Evolutionary conservation across 2,329 filamentous ascomycete species (phyloP), one percentile per base, ranked within the genome.

Genomic region (Exophiala aquamarina): DNA sequence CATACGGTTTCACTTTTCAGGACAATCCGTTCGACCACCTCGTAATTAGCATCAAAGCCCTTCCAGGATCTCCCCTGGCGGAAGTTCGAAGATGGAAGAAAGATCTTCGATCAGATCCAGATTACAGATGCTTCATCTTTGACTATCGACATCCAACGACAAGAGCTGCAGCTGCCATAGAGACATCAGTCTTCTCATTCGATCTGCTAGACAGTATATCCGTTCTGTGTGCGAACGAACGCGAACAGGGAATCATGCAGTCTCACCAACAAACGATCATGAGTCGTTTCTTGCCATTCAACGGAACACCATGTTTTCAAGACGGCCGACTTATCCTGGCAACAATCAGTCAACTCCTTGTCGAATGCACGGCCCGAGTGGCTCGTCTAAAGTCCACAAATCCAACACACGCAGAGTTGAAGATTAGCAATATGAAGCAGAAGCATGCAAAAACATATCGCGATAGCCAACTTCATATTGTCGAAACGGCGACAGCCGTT

Each of bases 1-100:
- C 70, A 43, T 74, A 74, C 47, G 70, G 70, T 9, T 74, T 74
- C 58, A 70, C 69, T 31, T 61, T 71, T n/a, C 48, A 58, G 4
- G 58, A 66, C 17, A 73, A 73, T 44, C 64, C 66, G 14, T 71
- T 67, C 33, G 70, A 74, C 50, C 71, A 72, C 56, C 65, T 69
- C 11, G 65, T 68, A 19, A 62, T 74, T 33, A 66, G 62, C 47
- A 55, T 73, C 26, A 66, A 64, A 9, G 61, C 66, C 39, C 66
- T 67, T 19, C 59, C 65, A 18, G 69, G 63, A 14, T 70, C 67
- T 29, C 67, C 67, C 6, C 59, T 72, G 2, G 59, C 62, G 15
- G 48, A 64, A 26, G 66, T 66, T 21, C 68, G 66, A 44, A 56
- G 55, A 19, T 59, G 56, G 56, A 48, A 50, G 28, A 42, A 34